Percentiles rank a stretch among this genome's conserved stretches.
These are phyloP conservation scores for Epichloe coenophiala DNA, from an alignment of 2,329 filamentous ascomycete genomes.

Conservation along the genomic window DNA sequence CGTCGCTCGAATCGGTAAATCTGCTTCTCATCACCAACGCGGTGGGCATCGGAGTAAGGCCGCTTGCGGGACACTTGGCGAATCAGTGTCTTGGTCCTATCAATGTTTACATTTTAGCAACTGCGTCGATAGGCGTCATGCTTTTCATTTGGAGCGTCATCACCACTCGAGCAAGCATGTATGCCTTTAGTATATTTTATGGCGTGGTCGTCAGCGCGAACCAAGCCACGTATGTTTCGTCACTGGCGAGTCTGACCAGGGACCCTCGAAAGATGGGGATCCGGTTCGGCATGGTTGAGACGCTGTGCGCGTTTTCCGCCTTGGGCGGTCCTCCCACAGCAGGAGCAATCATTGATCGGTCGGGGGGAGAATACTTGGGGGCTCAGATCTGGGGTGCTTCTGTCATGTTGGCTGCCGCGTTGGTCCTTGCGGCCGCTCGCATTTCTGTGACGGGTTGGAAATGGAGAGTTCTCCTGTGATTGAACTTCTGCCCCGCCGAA, in stretches of 20 bases:
- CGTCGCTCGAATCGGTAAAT: slow-evolving; percentile 35
- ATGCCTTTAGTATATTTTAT: slow-evolving; percentile 29
- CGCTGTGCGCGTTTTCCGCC: slow-evolving; percentile 26
- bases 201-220: slow-evolving; percentile 27
- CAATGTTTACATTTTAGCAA: slow-evolving; percentile 39
- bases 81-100: slow-evolving; percentile 38
- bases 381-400: slow-evolving; percentile 34
- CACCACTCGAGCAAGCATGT: slow-evolving; percentile 23
- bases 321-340: slow-evolving; percentile 31
- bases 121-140: slow-evolving; percentile 29
- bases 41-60: slow-evolving; percentile 39
- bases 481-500: background rate
- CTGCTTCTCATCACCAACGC: slow-evolving; percentile 45
- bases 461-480: slow-evolving; percentile 10
- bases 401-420: slow-evolving; percentile 22
- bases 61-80: slow-evolving; percentile 38
- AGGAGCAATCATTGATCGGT: slow-evolving; percentile 29
- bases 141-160: slow-evolving; percentile 45
- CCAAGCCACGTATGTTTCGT: background rate
- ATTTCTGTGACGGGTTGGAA: slow-evolving; percentile 23
- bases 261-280: slow-evolving; percentile 31
- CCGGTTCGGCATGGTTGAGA: slow-evolving; percentile 32
- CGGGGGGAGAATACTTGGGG: slow-evolving; percentile 21
- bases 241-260: slow-evolving; percentile 17
- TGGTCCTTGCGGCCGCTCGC: slow-evolving; percentile 20